Base-by-base conservation (phyloP, 2,329 filamentous ascomycete species). In the Aspergillus vadensis region DNA sequence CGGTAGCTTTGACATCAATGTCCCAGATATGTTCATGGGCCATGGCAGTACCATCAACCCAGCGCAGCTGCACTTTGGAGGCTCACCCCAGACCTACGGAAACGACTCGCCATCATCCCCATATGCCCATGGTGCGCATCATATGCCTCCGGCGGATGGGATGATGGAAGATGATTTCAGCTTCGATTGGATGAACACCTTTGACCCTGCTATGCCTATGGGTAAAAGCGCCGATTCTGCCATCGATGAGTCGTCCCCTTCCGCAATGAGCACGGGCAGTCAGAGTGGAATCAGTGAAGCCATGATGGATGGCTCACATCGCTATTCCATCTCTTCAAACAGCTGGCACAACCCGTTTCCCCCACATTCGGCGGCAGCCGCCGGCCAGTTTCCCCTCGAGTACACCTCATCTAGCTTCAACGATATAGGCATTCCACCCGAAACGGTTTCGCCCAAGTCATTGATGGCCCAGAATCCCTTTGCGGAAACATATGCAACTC, bases 191-290 rank as follows among this genome's bases (percentile, higher is more conserved):
- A 86, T 88, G 78, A 88, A 88, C 61, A 90, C 90, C 21, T 91
- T 96, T 73, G 91, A 95, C 65, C 86, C 89, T 70, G 86, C 90
- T 49, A 86, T 94, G 82, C 85, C 85, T 7, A 88, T 92, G 74
- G 84, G 83, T 68, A 86, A 85, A 59, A 79, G 82, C 58, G 90
- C 89, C 70, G 92, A 97, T 68, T 89, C 88, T 66, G 92, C 91
- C 27, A 86, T 97, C 57, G 94, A 97, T 70, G 92, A 91, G 61
- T 98, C 95, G 10, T 98, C 95, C 14, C 95, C 95, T 15, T 98
- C 95, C 8, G 92, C 92, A 50, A 94, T 98, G 75, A 98, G 94
- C 80, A 96, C 91, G 47, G 91, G 91, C 61, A 98, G 93, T 77
- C 93, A 96, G 72, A 94, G 91, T 74, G 75, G 75, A 10, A 75